Percentiles rank a stretch among this genome's conserved stretches.
Evolutionary conservation across 2,329 filamentous ascomycete species (phyloP).

Genomic region (Alternaria sp.): DNA sequence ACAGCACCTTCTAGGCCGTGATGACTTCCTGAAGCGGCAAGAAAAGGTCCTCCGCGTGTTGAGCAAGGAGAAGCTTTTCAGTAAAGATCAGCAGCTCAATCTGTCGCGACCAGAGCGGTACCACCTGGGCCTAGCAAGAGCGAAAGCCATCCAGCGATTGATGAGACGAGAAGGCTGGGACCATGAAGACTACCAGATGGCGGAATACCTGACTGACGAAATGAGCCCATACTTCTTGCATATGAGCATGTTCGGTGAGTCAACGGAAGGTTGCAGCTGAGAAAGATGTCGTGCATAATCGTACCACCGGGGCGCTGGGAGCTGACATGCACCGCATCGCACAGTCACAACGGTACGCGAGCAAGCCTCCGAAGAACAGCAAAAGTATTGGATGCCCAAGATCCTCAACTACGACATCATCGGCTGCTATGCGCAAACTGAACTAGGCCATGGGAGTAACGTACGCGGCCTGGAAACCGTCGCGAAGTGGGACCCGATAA

Average conservation of each 20-base stretch:
- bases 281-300: conserved; percentile 12
- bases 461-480: conserved; percentile 58
- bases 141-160: conserved; percentile 57
- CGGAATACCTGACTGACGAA: conserved; percentile 60
- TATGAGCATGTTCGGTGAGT: conserved; percentile 57
- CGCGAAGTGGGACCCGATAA: conserved; percentile 54
- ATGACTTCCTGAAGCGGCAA: conserved; percentile 58
- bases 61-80: conserved; percentile 56
- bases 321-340: conserved; percentile 21
- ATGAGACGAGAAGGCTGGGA: conserved; percentile 56
- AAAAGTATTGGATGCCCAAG: conserved; percentile 57
- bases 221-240: conserved; percentile 61
- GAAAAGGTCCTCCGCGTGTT: conserved; percentile 54
- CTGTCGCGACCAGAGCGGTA: conserved; percentile 60
- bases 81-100: conserved; percentile 58
- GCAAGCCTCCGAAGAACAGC: conserved; percentile 57
- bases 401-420: conserved; percentile 59
- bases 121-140: conserved; percentile 59
- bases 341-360: conserved; percentile 56
- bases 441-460: conserved; percentile 61
- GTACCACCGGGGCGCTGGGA: conserved; percentile 21
- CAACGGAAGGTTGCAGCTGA: neutral
- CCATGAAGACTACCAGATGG: conserved; percentile 58
- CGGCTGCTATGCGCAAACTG: conserved; percentile 60
- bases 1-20: conserved; percentile 53